Conservation (phyloP, 2,329 filamentous ascomycete genomes). For the Alternaria gansuensis region DNA sequence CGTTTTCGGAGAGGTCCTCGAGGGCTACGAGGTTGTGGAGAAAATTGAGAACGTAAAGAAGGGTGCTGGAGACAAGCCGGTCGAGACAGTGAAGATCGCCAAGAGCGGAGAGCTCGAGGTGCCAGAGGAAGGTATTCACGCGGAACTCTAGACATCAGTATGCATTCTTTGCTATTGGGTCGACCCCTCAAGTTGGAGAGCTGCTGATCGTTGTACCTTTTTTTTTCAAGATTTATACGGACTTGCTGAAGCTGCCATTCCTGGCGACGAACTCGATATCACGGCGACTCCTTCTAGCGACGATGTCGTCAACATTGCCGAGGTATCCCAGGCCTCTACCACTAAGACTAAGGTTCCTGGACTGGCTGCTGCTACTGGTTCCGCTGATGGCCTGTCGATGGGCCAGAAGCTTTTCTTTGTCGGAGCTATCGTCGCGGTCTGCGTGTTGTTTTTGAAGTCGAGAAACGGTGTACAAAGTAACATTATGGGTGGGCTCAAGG, state of each 20-base stretch:
- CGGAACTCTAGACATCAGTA: slow-evolving; percentile 74
- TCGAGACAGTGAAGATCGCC: slow-evolving; percentile 74
- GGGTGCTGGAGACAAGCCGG: slow-evolving; percentile 72
- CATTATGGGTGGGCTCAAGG: slow-evolving; percentile 38
- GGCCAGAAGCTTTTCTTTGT: slow-evolving; percentile 58
- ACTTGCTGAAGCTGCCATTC: slow-evolving; percentile 52
- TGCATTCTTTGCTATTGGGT: slow-evolving; percentile 23
- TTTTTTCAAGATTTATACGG: slow-evolving; percentile 56
- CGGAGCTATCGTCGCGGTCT: slow-evolving; percentile 55
- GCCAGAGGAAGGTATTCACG: slow-evolving; percentile 90
- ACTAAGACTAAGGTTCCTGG: slow-evolving; percentile 31
- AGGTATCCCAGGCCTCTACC: slow-evolving; percentile 30
- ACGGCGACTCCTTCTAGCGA: slow-evolving; percentile 36
- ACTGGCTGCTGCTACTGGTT: slow-evolving; percentile 26
- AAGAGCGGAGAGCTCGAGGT: slow-evolving; percentile 87
- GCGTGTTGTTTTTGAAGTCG: slow-evolving; percentile 53
- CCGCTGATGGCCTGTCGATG: slow-evolving; percentile 53
- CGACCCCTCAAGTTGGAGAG: slow-evolving; percentile 45
- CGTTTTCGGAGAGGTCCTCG: slow-evolving; percentile 87
- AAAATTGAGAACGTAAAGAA: slow-evolving; percentile 79
- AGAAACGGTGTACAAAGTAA: slow-evolving; percentile 34
- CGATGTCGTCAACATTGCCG: slow-evolving; percentile 40
- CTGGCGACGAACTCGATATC: slow-evolving; percentile 56
- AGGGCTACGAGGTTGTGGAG: slow-evolving; percentile 82
- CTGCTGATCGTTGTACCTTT: slow-evolving; percentile 55